Evolutionary conservation across 192 early-diverging fungal genomes (phyloP), one percentile per base, ranked within the genome.

Genomic region (Entomortierella lignicola): DNA sequence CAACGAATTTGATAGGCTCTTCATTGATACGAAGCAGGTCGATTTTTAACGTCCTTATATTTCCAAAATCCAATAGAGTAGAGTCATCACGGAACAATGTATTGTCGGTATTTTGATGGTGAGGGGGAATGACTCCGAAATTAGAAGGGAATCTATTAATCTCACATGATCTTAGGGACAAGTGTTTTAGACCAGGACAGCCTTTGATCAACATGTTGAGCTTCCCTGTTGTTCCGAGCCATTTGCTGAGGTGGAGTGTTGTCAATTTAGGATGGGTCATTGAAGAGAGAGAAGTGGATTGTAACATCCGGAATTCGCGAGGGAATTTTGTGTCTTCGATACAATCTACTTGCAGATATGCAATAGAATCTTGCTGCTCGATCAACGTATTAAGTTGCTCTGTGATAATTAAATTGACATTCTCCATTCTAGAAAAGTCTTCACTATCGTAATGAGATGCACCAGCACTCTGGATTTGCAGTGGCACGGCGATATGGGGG

Each of bases 121-220:
- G 17, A 15, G 23, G 13, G 39, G 17, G 31, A 17, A 25, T 39
- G 1, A 17, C 20, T 59, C n/a, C 6, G 3, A n/a, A 17, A 12
- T 47, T 5, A 37, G 34, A 37, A 10, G 34, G 34, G 34, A 37
- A 4, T 15, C 23, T 60, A 10, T 25, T 21, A 43, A 60, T 60
- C 59, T 43, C 34, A 17, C 39, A 39, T 7, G 59, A 41, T n/a
- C 59, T 39, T 15, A 60, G 21, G 3, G 25, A 60, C 43, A 60
- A 29, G 25, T 44, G 27, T 20, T 60, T 21, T 27, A 60, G 26
- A 39, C 34, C 21, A 30, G 59, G 59, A 29, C 59, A 44, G 42
- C 21, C 32, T 25, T 12, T 20, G 34, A 60, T 60, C 59, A 60
- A 4, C 59, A 60, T 44, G 26, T 60, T 60, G 39, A 60, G 26